Evolutionary conservation across 2,329 filamentous ascomycete species (phyloP).

Genomic region (Botrytis fragariae): DNA sequence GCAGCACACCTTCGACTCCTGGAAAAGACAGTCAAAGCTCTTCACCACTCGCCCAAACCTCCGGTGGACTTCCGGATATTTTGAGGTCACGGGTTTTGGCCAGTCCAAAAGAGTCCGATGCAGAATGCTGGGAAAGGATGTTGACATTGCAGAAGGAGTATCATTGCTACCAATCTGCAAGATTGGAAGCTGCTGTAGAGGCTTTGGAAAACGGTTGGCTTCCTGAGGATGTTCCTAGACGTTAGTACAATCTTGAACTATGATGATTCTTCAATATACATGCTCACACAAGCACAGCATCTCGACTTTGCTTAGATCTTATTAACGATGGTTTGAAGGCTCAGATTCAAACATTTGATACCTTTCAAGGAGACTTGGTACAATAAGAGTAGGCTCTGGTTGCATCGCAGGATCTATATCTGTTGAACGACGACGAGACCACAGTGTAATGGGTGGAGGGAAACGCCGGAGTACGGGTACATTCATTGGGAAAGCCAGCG

Average conservation of each 20-base stretch:
- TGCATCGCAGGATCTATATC: neutral
- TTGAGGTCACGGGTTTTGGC: conserved; percentile 20
- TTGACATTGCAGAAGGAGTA: conserved; percentile 35
- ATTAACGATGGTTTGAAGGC: conserved; percentile 35
- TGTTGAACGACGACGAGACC: neutral
- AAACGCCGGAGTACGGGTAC: neutral
- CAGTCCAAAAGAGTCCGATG: conserved; percentile 26
- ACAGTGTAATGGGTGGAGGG: neutral
- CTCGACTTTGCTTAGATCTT: conserved; percentile 36
- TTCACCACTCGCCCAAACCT: conserved; percentile 21
- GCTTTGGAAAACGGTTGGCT: conserved; percentile 31
- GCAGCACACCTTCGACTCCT: conserved; percentile 20
- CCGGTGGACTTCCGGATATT: conserved; percentile 12
- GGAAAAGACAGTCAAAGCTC: conserved; percentile 16
- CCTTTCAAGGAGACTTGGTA: neutral
- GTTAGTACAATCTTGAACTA: conserved; percentile 26
- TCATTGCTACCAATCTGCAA: conserved; percentile 37
- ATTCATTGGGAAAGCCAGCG: neutral
- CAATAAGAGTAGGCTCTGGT: neutral
- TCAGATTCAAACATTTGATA: conserved; percentile 26
- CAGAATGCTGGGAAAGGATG: conserved; percentile 36
- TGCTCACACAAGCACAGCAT: conserved; percentile 27
- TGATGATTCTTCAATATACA: neutral
- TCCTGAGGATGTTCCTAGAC: conserved; percentile 31
- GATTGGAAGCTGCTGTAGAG: conserved; percentile 37